A percentile compares a stretch with the other conserved stretches of the same genome.
Conservation (phyloP, 1,284 basidiomycete species). For the Pulchroboletus neoregius region DNA sequence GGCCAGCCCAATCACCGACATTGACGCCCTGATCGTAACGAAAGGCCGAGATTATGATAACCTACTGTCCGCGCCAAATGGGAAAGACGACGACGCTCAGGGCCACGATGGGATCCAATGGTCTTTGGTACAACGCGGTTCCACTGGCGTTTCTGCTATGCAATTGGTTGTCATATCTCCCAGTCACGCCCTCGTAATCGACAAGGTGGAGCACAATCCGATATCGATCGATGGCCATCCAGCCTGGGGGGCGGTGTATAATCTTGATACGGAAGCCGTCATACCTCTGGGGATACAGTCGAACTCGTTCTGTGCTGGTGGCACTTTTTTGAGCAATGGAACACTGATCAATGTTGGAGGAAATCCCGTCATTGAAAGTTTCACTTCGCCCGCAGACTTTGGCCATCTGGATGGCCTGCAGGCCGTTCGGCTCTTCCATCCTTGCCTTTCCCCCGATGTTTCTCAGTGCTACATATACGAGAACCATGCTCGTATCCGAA, state of each 20-base stretch:
- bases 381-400: conserved; percentile 66
- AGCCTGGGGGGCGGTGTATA: conserved; percentile 75
- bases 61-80: not conserved
- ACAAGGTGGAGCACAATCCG: conserved; percentile 85
- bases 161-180: conserved; percentile 69
- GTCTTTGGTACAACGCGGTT: conserved; percentile 54
- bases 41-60: conserved; percentile 27
- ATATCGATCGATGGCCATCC: conserved; percentile 67
- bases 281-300: conserved; percentile 64
- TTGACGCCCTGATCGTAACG: conserved; percentile 69
- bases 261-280: conserved; percentile 59
- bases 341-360: conserved; percentile 76
- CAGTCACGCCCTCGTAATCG: conserved; percentile 68
- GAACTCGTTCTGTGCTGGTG: conserved; percentile 88
- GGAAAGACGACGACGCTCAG: not conserved
- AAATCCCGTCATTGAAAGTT: conserved; percentile 63
- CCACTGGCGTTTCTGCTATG: conserved; percentile 81
- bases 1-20: conserved; percentile 40
- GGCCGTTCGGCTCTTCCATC: conserved; percentile 67
- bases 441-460: conserved; percentile 53
- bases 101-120: conserved; percentile 32
- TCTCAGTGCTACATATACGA: conserved; percentile 61
- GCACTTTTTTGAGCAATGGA: conserved; percentile 71
- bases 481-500: conserved; percentile 56
- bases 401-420: conserved; percentile 73